phyloP scores from a whole-genome alignment of 305 asterid species.

The Fraxinus albicans region DNA sequence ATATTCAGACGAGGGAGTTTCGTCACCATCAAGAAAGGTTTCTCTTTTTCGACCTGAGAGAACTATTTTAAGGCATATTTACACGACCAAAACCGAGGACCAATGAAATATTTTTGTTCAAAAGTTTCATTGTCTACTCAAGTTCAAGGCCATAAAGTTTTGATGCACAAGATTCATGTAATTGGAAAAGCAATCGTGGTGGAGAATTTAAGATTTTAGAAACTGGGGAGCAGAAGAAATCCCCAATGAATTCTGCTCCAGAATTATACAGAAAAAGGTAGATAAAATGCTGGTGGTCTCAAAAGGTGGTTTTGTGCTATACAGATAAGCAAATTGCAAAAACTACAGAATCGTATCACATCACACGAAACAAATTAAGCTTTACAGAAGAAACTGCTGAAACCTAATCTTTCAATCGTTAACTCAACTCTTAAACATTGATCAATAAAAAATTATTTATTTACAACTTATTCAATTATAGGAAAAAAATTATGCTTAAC shows the following conservation, averaged over 20 bases:
- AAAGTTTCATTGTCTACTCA: not conserved
- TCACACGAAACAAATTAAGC: not conserved
- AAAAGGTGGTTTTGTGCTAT: constrained; percentile 19
- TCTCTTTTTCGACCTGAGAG: not conserved
- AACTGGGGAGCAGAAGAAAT: constrained; percentile 23
- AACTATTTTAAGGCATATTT: not conserved
- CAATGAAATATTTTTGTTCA: not conserved
- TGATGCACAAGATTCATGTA: not conserved
- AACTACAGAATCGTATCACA: constrained; percentile 18
- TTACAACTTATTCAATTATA: not conserved
- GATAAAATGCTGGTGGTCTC: constrained; percentile 14
- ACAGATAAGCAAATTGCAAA: not conserved
- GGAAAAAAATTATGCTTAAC: not conserved
- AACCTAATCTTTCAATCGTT: not conserved
- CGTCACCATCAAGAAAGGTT: not conserved
- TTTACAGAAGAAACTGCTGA: not conserved
- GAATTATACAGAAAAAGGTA: not conserved
- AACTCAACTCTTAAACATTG: not conserved
- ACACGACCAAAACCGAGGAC: not conserved
- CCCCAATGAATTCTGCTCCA: constrained; percentile 4
- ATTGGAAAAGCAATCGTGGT: constrained; percentile 4
- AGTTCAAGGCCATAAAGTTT: not conserved
- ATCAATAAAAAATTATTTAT: not conserved
- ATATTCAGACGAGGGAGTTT: not conserved
- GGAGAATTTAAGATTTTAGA: constrained; percentile 10